Evolutionary conservation across 169 alveolate genomes (phyloP), one percentile per base, ranked within the genome.

Genomic region (Cryptosporidium tyzzeri): DNA sequence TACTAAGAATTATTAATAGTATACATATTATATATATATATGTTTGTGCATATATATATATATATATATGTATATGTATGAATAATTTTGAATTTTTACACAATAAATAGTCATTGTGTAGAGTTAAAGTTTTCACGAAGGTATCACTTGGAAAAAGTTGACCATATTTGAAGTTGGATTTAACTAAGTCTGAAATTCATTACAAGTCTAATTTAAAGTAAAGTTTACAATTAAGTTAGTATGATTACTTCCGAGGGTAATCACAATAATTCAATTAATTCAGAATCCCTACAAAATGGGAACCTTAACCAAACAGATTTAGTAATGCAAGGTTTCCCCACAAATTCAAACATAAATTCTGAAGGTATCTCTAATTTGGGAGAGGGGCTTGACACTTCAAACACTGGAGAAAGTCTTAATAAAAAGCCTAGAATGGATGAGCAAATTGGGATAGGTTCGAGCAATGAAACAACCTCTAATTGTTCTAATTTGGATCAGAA

Each of bases 241-340:
- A 55, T 55, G 67, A 55, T 26, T 23, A 14, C 67, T 55, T 55
- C 37, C 3, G 67, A 55, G 21, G 55, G 21, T 48, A 12, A 10
- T 14, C 55, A 48, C 18, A n/a, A 21, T 55, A n/a, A 26, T 55
- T 55, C 67, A 55, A 55, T 55, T 55, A 55, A 23, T 55, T 21
- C 67, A 55, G 67, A n/a, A 23, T 21, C 67, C n/a, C 67, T 55
- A 14, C 67, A 55, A 55, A 23, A 55, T 55, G 67, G 67, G 67
- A 29, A 2, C 37, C 35, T 3, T 35, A 26, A 9, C 18, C 67
- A n/a, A 55, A 9, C 67, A 5, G 35, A 55, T 21, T 21, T 10
- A 55, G 3, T 3, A 55, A 55, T 55, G 10, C 35, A 55, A 55
- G 12, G 23, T 23, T n/a, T 55, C 37, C 67, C 35, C 18, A 55